Evolutionary conservation across 2,329 filamentous ascomycete genomes (phyloP), one percentile per base, ranked within the genome.

Genomic region (Aspergillus fumigatiaffinis): DNA sequence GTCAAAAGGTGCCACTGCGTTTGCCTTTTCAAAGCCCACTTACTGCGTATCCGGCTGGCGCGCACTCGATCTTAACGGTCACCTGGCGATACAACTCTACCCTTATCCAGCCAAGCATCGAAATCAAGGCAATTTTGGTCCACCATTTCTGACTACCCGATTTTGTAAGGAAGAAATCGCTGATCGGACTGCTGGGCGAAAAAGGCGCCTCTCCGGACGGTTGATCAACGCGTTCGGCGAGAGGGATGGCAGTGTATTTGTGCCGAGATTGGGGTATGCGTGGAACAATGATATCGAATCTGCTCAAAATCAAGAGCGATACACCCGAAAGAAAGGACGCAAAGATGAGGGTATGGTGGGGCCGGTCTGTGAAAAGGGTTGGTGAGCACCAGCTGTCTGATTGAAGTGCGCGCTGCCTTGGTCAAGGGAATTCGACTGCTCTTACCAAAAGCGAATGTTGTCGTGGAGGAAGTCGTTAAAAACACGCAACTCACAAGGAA

Each of bases 11-110:
- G 28, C 14, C 14, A 21, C 10, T 20, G 25, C 32, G 4, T 17
- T 17, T 17, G 32, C 21, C 21, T 26, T 12, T 47, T 14, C 9
- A 9, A 28, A 23, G 2, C 32, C 47, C 21, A 62, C 72, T 67
- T 68, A 75, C 73, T 53, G 68, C 55, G 62, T 69, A 71, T 59
- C 69, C 71, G 35, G 64, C 49, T 23, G 63, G 67, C 21, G 74
- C 69, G 63, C 80, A 83, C 67, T 82, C 76, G 12, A 71, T 70
- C 50, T 77, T 73, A 25, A 67, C 60, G 10, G 77, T 67, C 3
- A 78, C 67, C 52, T 72, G 71, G 41, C 77, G 74, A 56, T 76
- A 73, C 4, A 80, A 42, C 53, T 76, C 77, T 17, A 77, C 59
- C 32, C 74, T 71, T 52, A 69, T 26, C 50, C 67, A 70, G 28